Conservation (phyloP, 345 rosid species). For the Raphanus sativus region DNA sequence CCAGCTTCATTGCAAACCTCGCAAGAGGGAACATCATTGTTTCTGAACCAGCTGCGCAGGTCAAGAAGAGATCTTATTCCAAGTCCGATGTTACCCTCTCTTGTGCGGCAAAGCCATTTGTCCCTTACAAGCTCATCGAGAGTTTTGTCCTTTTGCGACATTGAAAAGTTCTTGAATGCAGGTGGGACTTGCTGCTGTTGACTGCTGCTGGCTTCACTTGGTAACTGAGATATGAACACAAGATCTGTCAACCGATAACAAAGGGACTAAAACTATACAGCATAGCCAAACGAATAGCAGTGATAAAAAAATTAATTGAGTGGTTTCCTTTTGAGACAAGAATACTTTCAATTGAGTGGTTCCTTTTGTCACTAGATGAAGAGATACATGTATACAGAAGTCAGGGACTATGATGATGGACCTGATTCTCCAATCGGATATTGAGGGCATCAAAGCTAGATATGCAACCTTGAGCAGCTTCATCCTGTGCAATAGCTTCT, state of each 20-base stretch:
- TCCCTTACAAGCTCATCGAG: slow-evolving; percentile 67
- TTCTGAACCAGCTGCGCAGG: slow-evolving; percentile 78
- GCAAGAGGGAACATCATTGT: slow-evolving; percentile 68
- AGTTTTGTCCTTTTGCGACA: slow-evolving; percentile 84
- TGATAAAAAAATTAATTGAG: too few species aligned
- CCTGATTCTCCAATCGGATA: slow-evolving; percentile 75
- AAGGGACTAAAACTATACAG: background rate
- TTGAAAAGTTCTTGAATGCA: slow-evolving; percentile 73
- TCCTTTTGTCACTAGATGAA: background rate
- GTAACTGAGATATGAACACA: slow-evolving; percentile 40
- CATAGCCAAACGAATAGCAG: background rate
- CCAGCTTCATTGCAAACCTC: slow-evolving; percentile 93
- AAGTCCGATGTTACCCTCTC: slow-evolving; percentile 68
- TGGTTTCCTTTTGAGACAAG: too few species aligned
- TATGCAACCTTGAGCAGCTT: slow-evolving; percentile 66
- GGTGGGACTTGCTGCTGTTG: slow-evolving; percentile 50
- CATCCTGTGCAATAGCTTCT: slow-evolving; percentile 80
- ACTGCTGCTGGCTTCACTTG: slow-evolving; percentile 40
- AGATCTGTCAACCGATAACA: slow-evolving; percentile 16
- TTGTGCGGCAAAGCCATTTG: slow-evolving; percentile 66
- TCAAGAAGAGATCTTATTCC: slow-evolving; percentile 86
- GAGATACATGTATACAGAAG: background rate
- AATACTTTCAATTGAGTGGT: slow-evolving; percentile 1
- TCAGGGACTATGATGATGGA: slow-evolving; percentile 33
- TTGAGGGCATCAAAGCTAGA: slow-evolving; percentile 69